A percentile compares a stretch with the other conserved stretches of the same genome.
These are phyloP conservation scores for Acer negundo DNA, from an alignment of 345 rosid species.

Conservation along the genomic window DNA sequence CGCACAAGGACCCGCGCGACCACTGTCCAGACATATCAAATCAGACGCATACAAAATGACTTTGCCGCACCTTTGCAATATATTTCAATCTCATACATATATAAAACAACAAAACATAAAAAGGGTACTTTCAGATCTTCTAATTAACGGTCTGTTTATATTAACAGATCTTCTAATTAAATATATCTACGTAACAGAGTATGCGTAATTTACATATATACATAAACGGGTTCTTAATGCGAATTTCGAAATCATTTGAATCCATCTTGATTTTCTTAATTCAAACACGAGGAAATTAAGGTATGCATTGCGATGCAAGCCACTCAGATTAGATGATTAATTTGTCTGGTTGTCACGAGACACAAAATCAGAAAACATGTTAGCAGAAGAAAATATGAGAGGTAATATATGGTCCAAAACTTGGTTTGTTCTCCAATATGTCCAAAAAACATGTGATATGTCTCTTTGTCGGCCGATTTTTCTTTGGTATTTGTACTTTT, in stretches of 20 bases:
- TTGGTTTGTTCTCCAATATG: neutral
- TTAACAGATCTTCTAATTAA: too few relatives aligned
- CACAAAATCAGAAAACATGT: constrained; percentile 25
- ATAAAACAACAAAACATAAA: neutral
- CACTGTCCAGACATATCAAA: neutral
- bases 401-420: constrained; percentile 4
- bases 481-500: neutral
- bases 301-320: neutral
- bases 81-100: neutral
- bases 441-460: constrained; percentile 1
- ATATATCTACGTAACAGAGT: too few relatives aligned
- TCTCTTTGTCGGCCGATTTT: constrained; percentile 19
- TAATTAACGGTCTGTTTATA: too few relatives aligned
- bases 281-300: neutral
- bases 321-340: neutral
- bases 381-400: neutral
- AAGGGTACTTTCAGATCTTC: neutral
- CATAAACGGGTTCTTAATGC: neutral
- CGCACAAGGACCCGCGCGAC: neutral
- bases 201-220: too few relatives aligned
- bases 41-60: neutral
- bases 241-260: neutral
- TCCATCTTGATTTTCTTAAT: neutral
- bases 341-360: constrained; percentile 13
- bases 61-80: neutral